A percentile compares a stretch with the other conserved stretches of the same genome.
Evolutionary conservation across 768 basidiomycete species (phyloP).

Genomic region (Naganishia onofrii): DNA sequence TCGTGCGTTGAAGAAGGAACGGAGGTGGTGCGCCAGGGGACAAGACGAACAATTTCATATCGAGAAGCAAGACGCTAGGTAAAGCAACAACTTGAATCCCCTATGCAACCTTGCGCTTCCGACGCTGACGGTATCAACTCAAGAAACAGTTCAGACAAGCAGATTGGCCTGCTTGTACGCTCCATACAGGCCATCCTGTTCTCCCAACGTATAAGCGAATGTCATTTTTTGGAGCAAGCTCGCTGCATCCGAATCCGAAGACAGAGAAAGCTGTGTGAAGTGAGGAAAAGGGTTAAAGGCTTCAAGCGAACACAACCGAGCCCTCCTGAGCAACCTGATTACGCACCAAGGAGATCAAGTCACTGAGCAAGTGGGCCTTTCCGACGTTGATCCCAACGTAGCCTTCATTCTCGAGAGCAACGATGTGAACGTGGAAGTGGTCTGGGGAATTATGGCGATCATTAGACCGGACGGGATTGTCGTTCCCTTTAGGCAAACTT

Average conservation of each 20-base stretch:
- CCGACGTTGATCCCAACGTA: slow-evolving; percentile 74
- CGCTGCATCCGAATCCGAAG: slow-evolving; percentile 47
- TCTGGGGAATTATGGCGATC: slow-evolving; percentile 58
- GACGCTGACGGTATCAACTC: no score
- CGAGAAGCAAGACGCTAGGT: no score
- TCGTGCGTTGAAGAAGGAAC: no score
- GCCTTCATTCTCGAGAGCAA: slow-evolving; percentile 68
- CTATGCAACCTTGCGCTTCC: no score
- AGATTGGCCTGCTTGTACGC: slow-evolving; percentile 51
- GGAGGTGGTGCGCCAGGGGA: no score
- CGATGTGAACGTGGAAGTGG: slow-evolving; percentile 91
- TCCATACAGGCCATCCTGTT: slow-evolving; percentile 69
- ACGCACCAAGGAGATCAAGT: slow-evolving; percentile 77
- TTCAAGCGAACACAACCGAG: slow-evolving; percentile 2
- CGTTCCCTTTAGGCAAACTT: slow-evolving; percentile 48
- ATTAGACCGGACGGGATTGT: background rate
- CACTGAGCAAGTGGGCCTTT: slow-evolving; percentile 88
- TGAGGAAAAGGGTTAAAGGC: slow-evolving; percentile 10
- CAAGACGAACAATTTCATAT: no score
- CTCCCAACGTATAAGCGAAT: slow-evolving; percentile 76
- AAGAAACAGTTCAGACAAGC: background rate
- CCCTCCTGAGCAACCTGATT: background rate
- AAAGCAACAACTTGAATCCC: no score
- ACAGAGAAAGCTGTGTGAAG: slow-evolving; percentile 17
- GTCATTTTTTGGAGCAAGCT: slow-evolving; percentile 69